Conservation (phyloP, 164 flowering plant genomes). For the Pachysandra terminalis region DNA sequence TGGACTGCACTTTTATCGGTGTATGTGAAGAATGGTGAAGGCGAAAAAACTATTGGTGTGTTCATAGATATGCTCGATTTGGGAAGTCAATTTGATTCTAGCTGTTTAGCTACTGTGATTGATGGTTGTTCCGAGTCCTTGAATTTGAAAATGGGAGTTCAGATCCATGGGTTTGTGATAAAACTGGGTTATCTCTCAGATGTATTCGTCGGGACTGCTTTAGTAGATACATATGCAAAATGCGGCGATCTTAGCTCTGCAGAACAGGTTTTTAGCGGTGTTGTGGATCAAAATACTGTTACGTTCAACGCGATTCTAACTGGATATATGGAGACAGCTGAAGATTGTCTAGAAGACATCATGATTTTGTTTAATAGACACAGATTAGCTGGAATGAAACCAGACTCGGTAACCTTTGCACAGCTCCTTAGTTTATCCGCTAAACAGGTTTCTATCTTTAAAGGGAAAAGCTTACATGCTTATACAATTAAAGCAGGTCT, state of each 20-base stretch:
- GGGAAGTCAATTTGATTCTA: conserved; percentile 23
- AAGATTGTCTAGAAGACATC: conserved; percentile 20
- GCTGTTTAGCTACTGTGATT: conserved; percentile 24
- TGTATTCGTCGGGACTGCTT: conserved; percentile 26
- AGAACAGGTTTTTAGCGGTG: conserved; percentile 18
- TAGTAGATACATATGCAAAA: conserved; percentile 33
- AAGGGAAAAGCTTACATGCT: conserved; percentile 30
- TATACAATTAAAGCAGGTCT: conserved; percentile 25
- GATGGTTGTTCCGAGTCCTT: conserved; percentile 33
- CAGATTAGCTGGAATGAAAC: conserved; percentile 25
- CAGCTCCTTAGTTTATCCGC: conserved; percentile 31
- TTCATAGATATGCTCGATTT: conserved; percentile 20
- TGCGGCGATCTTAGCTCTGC: conserved; percentile 21
- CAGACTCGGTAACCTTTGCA: conserved; percentile 28
- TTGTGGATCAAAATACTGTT: conserved; percentile 16
- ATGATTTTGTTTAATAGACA: conserved; percentile 22
- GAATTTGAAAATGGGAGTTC: conserved; percentile 23
- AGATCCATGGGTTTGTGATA: conserved; percentile 27
- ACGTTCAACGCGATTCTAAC: conserved; percentile 32
- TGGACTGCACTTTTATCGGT: conserved; percentile 41
- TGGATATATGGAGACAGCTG: conserved; percentile 16
- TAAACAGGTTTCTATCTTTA: conserved; percentile 22
- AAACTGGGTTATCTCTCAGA: conserved; percentile 24
- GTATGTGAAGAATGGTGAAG: conserved; percentile 23
- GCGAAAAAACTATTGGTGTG: conserved; percentile 18